phyloP scores from a whole-genome alignment of 164 flowering plant species.

The Taxillus chinensis region DNA sequence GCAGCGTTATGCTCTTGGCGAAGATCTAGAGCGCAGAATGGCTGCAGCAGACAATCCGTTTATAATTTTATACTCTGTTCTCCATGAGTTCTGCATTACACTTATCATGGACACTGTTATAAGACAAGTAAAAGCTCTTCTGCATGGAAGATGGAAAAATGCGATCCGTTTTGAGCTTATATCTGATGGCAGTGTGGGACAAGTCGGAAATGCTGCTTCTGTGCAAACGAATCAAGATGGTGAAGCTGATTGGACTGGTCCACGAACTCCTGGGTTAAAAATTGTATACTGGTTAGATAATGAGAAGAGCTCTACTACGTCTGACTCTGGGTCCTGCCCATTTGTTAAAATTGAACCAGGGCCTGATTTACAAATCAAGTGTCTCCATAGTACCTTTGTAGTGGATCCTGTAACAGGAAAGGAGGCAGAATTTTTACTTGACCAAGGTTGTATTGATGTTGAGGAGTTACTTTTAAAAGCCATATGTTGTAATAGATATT shows the following conservation, averaged over 20 bases:
- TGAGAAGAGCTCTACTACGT: slow-evolving; percentile 42
- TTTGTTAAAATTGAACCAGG: slow-evolving; percentile 89
- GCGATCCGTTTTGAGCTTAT: slow-evolving; percentile 87
- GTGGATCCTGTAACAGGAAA: slow-evolving; percentile 75
- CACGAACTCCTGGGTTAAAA: slow-evolving; percentile 82
- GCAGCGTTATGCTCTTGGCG: slow-evolving; percentile 75
- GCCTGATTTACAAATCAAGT: slow-evolving; percentile 70
- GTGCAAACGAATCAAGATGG: slow-evolving; percentile 57
- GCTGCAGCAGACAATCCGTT: slow-evolving; percentile 85
- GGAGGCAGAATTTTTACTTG: slow-evolving; percentile 76
- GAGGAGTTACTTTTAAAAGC: slow-evolving; percentile 79
- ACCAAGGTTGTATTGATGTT: slow-evolving; percentile 86
- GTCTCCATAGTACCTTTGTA: slow-evolving; percentile 74
- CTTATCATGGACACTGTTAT: slow-evolving; percentile 91
- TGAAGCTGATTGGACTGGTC: slow-evolving; percentile 65
- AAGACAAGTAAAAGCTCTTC: slow-evolving; percentile 77
- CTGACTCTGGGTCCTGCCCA: slow-evolving; percentile 61
- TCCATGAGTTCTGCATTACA: slow-evolving; percentile 90
- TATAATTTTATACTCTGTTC: slow-evolving; percentile 58
- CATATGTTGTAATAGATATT: slow-evolving; percentile 69
- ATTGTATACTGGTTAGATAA: slow-evolving; percentile 76
- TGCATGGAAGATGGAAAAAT: slow-evolving; percentile 94
- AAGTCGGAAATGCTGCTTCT: slow-evolving; percentile 40
- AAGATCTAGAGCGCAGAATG: slow-evolving; percentile 97
- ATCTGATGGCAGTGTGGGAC: slow-evolving; percentile 49